A percentile compares a stretch with the other conserved stretches of the same genome.
Conservation (phyloP, 208 protist genomes). For the Leishmania major region DNA sequence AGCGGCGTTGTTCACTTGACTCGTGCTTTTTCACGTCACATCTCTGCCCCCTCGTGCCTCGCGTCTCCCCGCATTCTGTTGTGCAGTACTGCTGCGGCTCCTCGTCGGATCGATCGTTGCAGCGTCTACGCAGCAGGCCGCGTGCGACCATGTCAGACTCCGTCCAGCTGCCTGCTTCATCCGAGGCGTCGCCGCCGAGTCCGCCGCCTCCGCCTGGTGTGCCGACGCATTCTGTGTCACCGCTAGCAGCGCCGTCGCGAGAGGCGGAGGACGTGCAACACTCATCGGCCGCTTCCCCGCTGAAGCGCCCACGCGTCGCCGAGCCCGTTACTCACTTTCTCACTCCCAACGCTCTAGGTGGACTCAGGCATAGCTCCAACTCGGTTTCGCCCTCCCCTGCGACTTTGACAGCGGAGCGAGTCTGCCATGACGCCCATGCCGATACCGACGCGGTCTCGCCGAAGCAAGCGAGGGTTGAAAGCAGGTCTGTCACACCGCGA, state of each 20-base stretch:
- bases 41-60: background rate
- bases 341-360: constrained; percentile 3
- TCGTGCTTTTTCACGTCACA: background rate
- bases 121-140: background rate
- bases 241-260: background rate
- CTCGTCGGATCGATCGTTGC: background rate
- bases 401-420: background rate
- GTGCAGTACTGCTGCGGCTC: background rate
- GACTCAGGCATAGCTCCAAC: background rate
- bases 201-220: background rate
- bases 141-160: background rate
- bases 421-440: background rate
- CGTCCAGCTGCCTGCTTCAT: background rate
- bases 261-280: background rate
- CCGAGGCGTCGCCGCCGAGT: background rate
- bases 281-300: background rate
- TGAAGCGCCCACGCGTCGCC: constrained; percentile 44
- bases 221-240: background rate
- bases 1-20: background rate
- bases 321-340: constrained; percentile 33
- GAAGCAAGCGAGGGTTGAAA: constrained; percentile 17
- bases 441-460: constrained; percentile 8
- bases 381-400: background rate
- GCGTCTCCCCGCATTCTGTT: background rate
- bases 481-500: constrained; percentile 17